Percentiles rank a stretch among this genome's conserved stretches.
Evolutionary conservation across 139 green algal species (phyloP).

Genomic region (Coelastrella sp.): DNA sequence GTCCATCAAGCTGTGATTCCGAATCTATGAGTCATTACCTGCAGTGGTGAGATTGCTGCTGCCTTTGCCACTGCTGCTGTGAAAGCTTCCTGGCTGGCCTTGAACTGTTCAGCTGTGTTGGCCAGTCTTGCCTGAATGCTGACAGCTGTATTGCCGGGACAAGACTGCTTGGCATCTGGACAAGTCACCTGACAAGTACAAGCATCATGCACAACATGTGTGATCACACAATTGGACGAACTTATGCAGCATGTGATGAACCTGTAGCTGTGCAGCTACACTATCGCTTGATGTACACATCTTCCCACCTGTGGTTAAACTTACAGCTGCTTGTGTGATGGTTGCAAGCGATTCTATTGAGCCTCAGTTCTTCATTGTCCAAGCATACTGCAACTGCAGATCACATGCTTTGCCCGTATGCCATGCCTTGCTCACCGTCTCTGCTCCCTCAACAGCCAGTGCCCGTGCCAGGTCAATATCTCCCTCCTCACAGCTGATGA

Average conservation of each 20-base stretch:
- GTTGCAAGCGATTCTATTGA: too few species aligned
- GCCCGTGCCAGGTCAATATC: conserved; percentile 10
- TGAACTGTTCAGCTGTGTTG: conserved; percentile 35
- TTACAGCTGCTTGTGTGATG: too few species aligned
- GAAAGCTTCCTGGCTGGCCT: conserved; percentile 8
- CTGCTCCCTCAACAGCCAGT: conserved; percentile 29
- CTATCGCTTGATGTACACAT: too few species aligned
- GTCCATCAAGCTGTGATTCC: too few species aligned
- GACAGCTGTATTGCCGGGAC: conserved; percentile 23
- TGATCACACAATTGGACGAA: too few species aligned
- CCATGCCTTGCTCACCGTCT: conserved; percentile 5
- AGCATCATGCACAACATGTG: background rate
- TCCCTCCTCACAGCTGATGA: background rate
- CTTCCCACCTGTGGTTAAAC: too few species aligned
- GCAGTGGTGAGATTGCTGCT: conserved; percentile 10
- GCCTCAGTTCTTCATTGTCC: too few species aligned
- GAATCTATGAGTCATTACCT: background rate
- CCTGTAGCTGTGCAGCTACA: too few species aligned
- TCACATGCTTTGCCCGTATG: too few species aligned
- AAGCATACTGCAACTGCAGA: too few species aligned
- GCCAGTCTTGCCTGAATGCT: conserved; percentile 5
- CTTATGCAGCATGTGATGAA: too few species aligned
- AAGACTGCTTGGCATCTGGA: conserved; percentile 40
- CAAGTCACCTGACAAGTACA: conserved; percentile 6
- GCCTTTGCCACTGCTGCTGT: conserved; percentile 6